A percentile compares a stretch with the other conserved stretches of the same genome.
These are phyloP conservation scores for Rhodotorula taiwanensis DNA, from an alignment of 768 basidiomycete genomes.

Conservation along the genomic window DNA sequence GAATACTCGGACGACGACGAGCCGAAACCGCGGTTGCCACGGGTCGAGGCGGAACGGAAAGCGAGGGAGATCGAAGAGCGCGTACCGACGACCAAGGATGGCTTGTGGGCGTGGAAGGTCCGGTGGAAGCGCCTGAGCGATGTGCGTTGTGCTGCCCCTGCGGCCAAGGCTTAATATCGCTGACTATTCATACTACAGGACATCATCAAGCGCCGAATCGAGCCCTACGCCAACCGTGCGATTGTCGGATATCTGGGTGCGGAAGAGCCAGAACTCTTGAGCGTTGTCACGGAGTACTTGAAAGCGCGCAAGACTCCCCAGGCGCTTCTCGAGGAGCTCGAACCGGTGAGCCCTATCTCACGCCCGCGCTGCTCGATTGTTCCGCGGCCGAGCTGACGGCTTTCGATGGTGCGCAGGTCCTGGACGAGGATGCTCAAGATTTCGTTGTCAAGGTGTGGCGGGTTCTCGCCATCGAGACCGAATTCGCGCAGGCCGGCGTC, in stretches of 20 bases:
- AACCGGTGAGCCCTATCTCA: slow-evolving; percentile 35
- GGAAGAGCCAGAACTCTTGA: slow-evolving; percentile 40
- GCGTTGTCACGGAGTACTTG: slow-evolving; percentile 37
- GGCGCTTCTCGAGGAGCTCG: slow-evolving; percentile 40
- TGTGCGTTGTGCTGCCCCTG: slow-evolving; percentile 23
- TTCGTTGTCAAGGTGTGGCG: slow-evolving; percentile 39
- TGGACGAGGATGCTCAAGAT: slow-evolving; percentile 40
- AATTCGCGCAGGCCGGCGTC: slow-evolving; percentile 19
- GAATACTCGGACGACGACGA: slow-evolving; percentile 40
- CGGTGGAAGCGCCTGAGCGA: slow-evolving; percentile 37
- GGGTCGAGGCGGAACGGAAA: slow-evolving; percentile 27
- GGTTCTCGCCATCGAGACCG: slow-evolving; percentile 23
- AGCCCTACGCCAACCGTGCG: slow-evolving; percentile 34
- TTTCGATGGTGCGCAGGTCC: slow-evolving; percentile 24
- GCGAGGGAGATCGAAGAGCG: slow-evolving; percentile 29
- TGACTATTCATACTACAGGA: slow-evolving; percentile 13
- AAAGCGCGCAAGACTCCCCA: slow-evolving; percentile 36
- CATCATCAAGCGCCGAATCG: slow-evolving; percentile 34
- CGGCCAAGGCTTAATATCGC: no score
- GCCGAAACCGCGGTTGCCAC: slow-evolving; percentile 17
- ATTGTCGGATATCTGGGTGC: slow-evolving; percentile 40
- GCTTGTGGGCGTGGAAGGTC: slow-evolving; percentile 36
- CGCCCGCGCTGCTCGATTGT: no score
- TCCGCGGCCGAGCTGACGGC: background rate
- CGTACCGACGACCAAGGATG: slow-evolving; percentile 36